These are phyloP conservation scores for Pestalotiopsis fici DNA, from an alignment of 2,329 filamentous ascomycete genomes.

Conservation along the genomic window DNA sequence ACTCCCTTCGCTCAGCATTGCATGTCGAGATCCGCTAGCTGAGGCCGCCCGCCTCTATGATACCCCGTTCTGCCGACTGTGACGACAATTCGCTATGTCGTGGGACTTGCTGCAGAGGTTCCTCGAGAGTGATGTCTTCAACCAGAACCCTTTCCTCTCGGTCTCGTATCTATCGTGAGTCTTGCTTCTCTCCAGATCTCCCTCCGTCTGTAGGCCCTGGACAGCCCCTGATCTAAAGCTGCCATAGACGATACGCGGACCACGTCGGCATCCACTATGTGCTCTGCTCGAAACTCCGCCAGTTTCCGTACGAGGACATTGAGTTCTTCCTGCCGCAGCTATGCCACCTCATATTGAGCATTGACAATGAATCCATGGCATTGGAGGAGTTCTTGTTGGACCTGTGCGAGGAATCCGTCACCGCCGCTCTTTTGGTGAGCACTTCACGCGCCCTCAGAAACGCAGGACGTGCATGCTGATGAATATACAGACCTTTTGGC, in stretches of 20 bases:
- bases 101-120: slow-evolving; percentile 89
- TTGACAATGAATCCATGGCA: slow-evolving; percentile 90
- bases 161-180: slow-evolving; percentile 87
- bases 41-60: slow-evolving; percentile 31
- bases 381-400: slow-evolving; percentile 86
- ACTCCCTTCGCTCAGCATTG: slow-evolving; percentile 20
- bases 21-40: slow-evolving; percentile 26
- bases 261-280: slow-evolving; percentile 90
- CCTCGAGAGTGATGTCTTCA: slow-evolving; percentile 93
- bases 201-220: background rate
- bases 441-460: slow-evolving; percentile 4
- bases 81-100: slow-evolving; percentile 57
- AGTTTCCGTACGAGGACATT: slow-evolving; percentile 88
- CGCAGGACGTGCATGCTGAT: slow-evolving; percentile 22
- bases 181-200: slow-evolving; percentile 17
- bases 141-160: slow-evolving; percentile 84
- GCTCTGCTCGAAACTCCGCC: slow-evolving; percentile 83
- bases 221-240: background rate
- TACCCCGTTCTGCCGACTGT: slow-evolving; percentile 13
- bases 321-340: slow-evolving; percentile 89
- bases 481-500: slow-evolving; percentile 74
- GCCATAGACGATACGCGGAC: slow-evolving; percentile 76
- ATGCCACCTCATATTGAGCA: slow-evolving; percentile 84
- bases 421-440: slow-evolving; percentile 77
- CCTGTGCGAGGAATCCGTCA: slow-evolving; percentile 84